Evolutionary conservation across 306 rosid genomes (phyloP).

Genomic region (Benincasa hispida): DNA sequence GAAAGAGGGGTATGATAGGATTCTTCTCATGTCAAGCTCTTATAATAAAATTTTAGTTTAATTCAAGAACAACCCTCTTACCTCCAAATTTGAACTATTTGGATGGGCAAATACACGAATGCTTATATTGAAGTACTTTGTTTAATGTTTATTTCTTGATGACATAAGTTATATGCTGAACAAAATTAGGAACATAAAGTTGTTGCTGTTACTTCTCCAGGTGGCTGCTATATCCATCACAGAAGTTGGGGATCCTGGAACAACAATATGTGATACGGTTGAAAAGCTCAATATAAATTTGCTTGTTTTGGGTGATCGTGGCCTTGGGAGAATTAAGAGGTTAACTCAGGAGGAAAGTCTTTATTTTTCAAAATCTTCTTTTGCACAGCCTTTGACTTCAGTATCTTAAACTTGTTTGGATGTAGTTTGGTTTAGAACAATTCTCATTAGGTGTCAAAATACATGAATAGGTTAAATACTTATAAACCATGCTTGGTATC

Average conservation of each 20-base stretch:
- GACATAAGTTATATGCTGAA: background rate
- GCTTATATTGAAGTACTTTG: background rate
- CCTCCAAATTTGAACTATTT: no score
- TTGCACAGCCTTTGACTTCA: background rate
- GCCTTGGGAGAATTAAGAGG: slow-evolving; percentile 31
- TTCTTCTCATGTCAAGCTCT: background rate
- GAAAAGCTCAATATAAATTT: slow-evolving; percentile 22
- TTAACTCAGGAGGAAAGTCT: background rate
- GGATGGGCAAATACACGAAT: no score
- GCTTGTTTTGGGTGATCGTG: slow-evolving; percentile 33
- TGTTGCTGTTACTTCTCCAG: background rate
- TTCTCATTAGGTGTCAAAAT: background rate
- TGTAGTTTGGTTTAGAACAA: background rate
- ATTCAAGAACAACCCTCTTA: background rate
- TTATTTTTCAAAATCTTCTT: background rate
- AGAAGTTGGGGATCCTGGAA: slow-evolving; percentile 34
- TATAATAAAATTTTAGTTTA: background rate
- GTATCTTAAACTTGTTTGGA: background rate
- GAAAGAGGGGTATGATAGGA: slow-evolving; percentile 27
- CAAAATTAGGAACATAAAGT: background rate
- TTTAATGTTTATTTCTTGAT: background rate
- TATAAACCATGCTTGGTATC: background rate
- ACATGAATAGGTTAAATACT: background rate
- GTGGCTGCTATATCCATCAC: slow-evolving; percentile 22
- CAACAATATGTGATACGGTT: slow-evolving; percentile 30